Base-by-base conservation (phyloP, 768 basidiomycete species). In the Boletus tomentosulus region DNA sequence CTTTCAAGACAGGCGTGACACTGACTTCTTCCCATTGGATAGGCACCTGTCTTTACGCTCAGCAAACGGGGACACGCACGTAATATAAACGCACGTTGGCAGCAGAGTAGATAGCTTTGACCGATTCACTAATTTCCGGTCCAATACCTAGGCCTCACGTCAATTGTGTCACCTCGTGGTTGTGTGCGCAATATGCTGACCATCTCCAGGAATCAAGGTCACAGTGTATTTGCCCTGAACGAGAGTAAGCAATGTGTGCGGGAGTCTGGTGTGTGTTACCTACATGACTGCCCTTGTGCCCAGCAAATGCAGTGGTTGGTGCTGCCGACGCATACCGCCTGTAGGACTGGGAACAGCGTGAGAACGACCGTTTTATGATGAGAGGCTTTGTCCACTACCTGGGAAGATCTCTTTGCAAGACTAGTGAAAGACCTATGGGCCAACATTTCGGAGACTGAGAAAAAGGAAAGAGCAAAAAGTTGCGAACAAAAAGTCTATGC, bases 1-100 rank as follows among this genome's bases (percentile, higher is more conserved):
- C 87, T 72, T 93, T 92, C 54, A 98, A 76, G 50, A 96, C 82
- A 12, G 97, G 97, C 7, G 92, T 88, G 46, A 99, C 97, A 68
- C 87, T 90, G 71, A 98, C 96, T 74, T 98, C 97, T 72, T 99
- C 97, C 97, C 97, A 99, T 74, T 92, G 82, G 64, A 99, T 97
- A 43, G 97, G 97, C 25, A 97, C 96, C 93, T 96, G 55, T 33
- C 33, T 49, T 48, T 12, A 45, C 24, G n/a, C 27, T 69, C 46
- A 63, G 58, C 19, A 45, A 22, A 46, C 5, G 55, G 42, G n/a
- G 19, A 48, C 33, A 51, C 22, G 38, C 45, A 57, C 30, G 22
- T 48, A 50, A 58, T 24, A 25, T 27, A 33, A 38, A 63, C 73
- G 48, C 65, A 92, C 93, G 50, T 88, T 81, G 59, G 97, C 96